phyloP scores from a whole-genome alignment of 1,284 basidiomycete species.

The Puccinia hordei region DNA sequence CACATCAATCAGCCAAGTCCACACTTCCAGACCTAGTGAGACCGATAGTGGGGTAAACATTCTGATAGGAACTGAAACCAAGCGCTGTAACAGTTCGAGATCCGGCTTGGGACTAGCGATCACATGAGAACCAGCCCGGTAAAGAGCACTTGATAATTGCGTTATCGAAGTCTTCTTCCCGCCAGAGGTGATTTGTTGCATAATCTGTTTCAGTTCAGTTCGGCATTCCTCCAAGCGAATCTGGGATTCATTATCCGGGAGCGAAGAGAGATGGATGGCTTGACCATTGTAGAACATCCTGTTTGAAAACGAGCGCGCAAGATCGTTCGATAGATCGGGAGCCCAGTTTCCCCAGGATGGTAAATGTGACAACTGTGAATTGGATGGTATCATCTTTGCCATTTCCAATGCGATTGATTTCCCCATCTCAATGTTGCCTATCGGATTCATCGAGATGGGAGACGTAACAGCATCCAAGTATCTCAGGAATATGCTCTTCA shows the following conservation, averaged over 20 bases:
- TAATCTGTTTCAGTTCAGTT: slow-evolving; percentile 27
- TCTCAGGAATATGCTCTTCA: slow-evolving; percentile 85
- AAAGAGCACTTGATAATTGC: slow-evolving; percentile 37
- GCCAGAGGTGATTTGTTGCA: slow-evolving; percentile 28
- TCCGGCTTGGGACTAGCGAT: slow-evolving; percentile 67
- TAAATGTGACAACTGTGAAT: slow-evolving; percentile 19
- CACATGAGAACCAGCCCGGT: slow-evolving; percentile 47
- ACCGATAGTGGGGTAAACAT: slow-evolving; percentile 85
- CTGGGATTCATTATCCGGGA: slow-evolving; percentile 32
- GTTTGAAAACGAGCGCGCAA: slow-evolving; percentile 44
- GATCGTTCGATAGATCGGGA: slow-evolving; percentile 38
- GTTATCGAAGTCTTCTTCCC: slow-evolving; percentile 31
- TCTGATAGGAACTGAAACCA: slow-evolving; percentile 85
- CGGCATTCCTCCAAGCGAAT: slow-evolving; percentile 21
- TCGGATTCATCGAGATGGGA: slow-evolving; percentile 23
- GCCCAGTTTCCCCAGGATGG: slow-evolving; percentile 24
- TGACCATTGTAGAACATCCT: slow-evolving; percentile 51
- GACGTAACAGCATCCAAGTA: slow-evolving; percentile 50
- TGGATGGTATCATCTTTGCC: slow-evolving; percentile 62
- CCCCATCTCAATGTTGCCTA: slow-evolving; percentile 74
- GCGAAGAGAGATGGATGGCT: slow-evolving; percentile 42
- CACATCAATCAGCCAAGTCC: slow-evolving; percentile 94
- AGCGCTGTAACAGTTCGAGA: slow-evolving; percentile 79
- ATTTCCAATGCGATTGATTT: slow-evolving; percentile 83
- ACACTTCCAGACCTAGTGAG: slow-evolving; percentile 84